These are phyloP conservation scores for Taphrina pruni DNA, from an alignment of 1,139 yeast genomes.

Conservation along the genomic window DNA sequence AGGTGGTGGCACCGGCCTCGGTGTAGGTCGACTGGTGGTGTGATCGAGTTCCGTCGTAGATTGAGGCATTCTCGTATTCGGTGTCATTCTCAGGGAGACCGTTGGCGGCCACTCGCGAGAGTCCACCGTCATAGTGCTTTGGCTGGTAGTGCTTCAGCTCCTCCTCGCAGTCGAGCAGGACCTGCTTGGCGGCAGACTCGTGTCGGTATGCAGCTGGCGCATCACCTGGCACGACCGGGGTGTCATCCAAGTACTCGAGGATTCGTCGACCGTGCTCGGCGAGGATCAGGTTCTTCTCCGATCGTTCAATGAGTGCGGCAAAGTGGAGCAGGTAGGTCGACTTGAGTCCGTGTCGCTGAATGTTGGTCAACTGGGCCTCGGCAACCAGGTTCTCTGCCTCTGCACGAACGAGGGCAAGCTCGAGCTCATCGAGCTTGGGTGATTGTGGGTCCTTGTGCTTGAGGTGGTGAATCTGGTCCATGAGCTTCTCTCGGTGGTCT, in stretches of 20 bases:
- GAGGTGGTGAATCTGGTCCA: conserved; percentile 81
- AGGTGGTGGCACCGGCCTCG: conserved; percentile 37
- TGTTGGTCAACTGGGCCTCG: conserved; percentile 85
- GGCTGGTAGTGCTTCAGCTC: conserved; percentile 45
- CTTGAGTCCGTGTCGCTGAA: conserved; percentile 84
- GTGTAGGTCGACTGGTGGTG: conserved; percentile 28
- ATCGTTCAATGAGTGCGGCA: conserved; percentile 78
- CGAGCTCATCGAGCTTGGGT: conserved; percentile 78
- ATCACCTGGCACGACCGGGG: conserved; percentile 90
- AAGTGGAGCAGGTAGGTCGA: conserved; percentile 84
- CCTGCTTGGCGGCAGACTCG: conserved; percentile 44
- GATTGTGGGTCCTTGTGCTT: conserved; percentile 85
- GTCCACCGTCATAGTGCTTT: conserved; percentile 36
- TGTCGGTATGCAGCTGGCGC: conserved; percentile 43
- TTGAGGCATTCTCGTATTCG: conserved; percentile 39
- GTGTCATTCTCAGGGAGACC: conserved; percentile 35
- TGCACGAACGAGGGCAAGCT: conserved; percentile 87
- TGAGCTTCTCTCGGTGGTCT: conserved; percentile 83
- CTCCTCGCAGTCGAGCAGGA: conserved; percentile 45
- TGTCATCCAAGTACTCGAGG: conserved; percentile 78
- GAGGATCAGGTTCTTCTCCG: conserved; percentile 82
- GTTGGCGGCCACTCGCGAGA: conserved; percentile 38
- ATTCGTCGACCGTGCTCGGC: conserved; percentile 90
- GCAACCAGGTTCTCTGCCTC: conserved; percentile 91
- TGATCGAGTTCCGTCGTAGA: conserved; percentile 36